phyloP scores from a whole-genome alignment of 2,329 filamentous ascomycete genomes.

The Microascus cirrosus region DNA sequence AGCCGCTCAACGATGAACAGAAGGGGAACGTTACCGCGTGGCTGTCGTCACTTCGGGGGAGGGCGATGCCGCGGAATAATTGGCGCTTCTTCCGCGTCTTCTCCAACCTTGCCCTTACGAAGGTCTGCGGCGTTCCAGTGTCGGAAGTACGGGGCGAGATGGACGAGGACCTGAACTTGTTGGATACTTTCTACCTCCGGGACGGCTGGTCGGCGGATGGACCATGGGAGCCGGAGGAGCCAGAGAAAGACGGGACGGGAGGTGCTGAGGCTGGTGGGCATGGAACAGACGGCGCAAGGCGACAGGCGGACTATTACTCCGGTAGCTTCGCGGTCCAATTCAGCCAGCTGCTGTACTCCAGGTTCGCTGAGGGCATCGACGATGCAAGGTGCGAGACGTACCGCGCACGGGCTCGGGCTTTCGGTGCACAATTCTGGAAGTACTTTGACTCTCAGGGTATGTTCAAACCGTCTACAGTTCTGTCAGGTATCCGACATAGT shows the following conservation, averaged over 20 bases:
- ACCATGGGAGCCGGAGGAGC: constrained; percentile 18
- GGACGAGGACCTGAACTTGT: constrained; percentile 25
- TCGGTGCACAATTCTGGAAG: constrained; percentile 28
- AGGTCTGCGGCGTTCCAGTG: constrained; percentile 23
- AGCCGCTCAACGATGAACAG: constrained; percentile 14
- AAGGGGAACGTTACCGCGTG: constrained; percentile 26
- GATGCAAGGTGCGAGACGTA: constrained; percentile 22
- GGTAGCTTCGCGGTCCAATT: constrained; percentile 44
- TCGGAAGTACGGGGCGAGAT: constrained; percentile 23
- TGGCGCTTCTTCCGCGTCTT: constrained; percentile 43
- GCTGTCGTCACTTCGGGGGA: constrained; percentile 29
- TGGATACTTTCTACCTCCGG: constrained; percentile 31
- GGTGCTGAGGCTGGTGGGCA: constrained; percentile 7
- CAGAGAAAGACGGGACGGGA: constrained; percentile 10
- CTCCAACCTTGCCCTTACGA: constrained; percentile 32
- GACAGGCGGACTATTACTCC: constrained; percentile 40
- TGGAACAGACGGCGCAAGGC: constrained; percentile 10
- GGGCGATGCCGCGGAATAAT: constrained; percentile 33
- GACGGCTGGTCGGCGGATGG: constrained; percentile 39
- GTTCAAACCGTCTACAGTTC: accelerated
- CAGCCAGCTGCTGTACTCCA: constrained; percentile 32
- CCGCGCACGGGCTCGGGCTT: constrained; percentile 24
- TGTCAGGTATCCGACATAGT: background rate
- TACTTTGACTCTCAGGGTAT: constrained; percentile 35
- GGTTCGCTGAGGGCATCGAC: constrained; percentile 29